A percentile compares a stretch with the other conserved stretches of the same genome.
Conservation (phyloP, 208 protist genomes). For the Leishmania turanica region DNA sequence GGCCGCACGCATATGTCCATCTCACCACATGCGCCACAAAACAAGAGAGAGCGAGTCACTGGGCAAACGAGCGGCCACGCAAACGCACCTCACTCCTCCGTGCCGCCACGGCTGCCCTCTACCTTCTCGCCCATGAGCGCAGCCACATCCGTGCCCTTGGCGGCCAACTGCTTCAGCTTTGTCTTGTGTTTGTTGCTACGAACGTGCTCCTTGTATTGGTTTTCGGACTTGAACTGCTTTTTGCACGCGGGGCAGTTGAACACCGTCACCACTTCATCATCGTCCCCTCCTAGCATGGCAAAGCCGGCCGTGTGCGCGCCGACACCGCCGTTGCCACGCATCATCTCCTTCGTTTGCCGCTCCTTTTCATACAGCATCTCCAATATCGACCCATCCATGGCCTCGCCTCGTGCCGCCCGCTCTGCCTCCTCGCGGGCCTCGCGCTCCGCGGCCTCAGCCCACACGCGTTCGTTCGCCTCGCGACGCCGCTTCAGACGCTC, state of each 20-base stretch:
- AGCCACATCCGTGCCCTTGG: constrained; percentile 76
- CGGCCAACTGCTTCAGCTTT: constrained; percentile 81
- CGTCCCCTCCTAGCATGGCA: constrained; percentile 63
- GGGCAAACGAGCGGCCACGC: not conserved
- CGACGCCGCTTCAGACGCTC: constrained; percentile 61
- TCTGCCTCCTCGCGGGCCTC: constrained; percentile 77
- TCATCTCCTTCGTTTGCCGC: constrained; percentile 63
- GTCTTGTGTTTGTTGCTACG: constrained; percentile 91
- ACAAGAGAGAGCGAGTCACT: not conserved
- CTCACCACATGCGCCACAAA: not conserved
- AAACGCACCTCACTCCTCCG: not conserved
- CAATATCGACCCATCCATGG: constrained; percentile 69
- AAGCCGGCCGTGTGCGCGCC: constrained; percentile 57
- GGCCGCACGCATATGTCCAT: not conserved
- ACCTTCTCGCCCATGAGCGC: constrained; percentile 66
- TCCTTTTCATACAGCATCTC: constrained; percentile 90
- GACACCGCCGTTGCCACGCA: constrained; percentile 43
- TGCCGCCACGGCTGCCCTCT: not conserved
- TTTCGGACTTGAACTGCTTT: constrained; percentile 84
- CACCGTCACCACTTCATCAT: constrained; percentile 16
- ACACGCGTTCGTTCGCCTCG: constrained; percentile 80
- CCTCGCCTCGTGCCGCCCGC: constrained; percentile 71
- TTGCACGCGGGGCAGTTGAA: constrained; percentile 89
- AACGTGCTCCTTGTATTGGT: constrained; percentile 88
- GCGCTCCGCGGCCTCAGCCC: constrained; percentile 83